Evolutionary conservation across 352 stramenopile species (phyloP), one percentile per base, ranked within the genome.

Genomic region (Pilasporangium apinafurcum): DNA sequence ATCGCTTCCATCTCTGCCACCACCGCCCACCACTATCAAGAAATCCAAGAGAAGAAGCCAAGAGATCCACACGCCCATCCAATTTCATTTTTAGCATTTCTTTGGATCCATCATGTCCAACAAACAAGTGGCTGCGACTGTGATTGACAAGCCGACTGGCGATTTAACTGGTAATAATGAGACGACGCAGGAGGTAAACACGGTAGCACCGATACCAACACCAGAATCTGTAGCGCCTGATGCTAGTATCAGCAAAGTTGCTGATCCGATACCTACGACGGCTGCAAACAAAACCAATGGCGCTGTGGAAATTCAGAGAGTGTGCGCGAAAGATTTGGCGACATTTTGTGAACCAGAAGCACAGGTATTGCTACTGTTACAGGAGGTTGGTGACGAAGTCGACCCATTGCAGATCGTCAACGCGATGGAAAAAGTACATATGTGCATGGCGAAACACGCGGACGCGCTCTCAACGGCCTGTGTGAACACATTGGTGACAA

Each of bases 401-500:
- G 59, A 73, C 18, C 22, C 53, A 17, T 47, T 33, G 22, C 70
- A 58, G 36, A 52, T 83, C 29, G 37, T 59, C 7, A 48, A 62
- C n/a, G 65, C 68, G 10, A 43, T 72, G 42, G 51, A 68, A 24
- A 70, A 59, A n/a, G 37, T 84, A 21, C 65, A 65, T 27, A 34
- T 72, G 16, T 87, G 75, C 37, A 68, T 87, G 58, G 57, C 63
- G 5, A 48, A 61, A 18, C 64, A 85, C 48, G 57, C 62, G 14
- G 71, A 84, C 16, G 53, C 67, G 41, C 59, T 87, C 27, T 72
- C 75, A n/a, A 43, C 69, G 9, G 28, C 57, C 36, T 87, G 75
- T 36, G 60, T 76, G 21, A 52, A 64, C 16, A 51, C 66, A 22
- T 59, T 87, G 13, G 66, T 72, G 20, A 44, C 47, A 0, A 46